Evolutionary conservation across 2,329 filamentous ascomycete species (phyloP).

Genomic region (Pseudocercospora eumusae): DNA sequence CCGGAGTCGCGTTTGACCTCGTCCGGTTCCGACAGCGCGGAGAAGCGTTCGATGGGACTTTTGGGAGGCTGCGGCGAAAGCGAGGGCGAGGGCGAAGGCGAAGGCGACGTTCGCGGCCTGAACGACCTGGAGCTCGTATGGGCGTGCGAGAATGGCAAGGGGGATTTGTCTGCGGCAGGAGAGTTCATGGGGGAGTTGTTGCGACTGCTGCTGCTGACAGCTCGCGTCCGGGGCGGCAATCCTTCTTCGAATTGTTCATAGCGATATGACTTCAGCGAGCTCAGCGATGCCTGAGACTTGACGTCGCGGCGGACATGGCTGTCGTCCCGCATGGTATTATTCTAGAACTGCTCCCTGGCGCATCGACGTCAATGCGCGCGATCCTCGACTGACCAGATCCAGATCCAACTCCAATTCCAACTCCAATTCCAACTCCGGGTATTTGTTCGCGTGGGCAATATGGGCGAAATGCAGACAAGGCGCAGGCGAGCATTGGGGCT

Average conservation of each 20-base stretch:
- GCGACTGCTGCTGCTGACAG: constrained; percentile 12
- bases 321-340: constrained; percentile 2
- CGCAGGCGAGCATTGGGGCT: constrained; percentile 2
- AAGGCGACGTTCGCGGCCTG: constrained; percentile 12
- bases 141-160: not conserved
- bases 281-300: constrained; percentile 2
- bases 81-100: constrained; percentile 13
- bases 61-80: constrained; percentile 5
- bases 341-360: not conserved
- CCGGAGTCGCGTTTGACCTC: constrained; percentile 41
- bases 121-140: not conserved
- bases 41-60: constrained; percentile 7
- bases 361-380: constrained; percentile 4
- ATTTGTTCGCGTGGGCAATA: not conserved
- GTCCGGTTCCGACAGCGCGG: constrained; percentile 16
- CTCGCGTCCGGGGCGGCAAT: constrained; percentile 2
- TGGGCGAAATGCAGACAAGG: not conserved
- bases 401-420: too few relatives aligned
- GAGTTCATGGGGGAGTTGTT: constrained; percentile 9
- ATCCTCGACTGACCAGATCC: not conserved
- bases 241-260: constrained; percentile 17
- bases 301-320: not conserved
- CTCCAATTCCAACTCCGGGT: not conserved
- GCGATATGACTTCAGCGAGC: constrained; percentile 11
- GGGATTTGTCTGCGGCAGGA: constrained; percentile 8